These are phyloP conservation scores for Cystobasidiaceae sp. DNA, from an alignment of 1,284 basidiomycete genomes.

Conservation along the genomic window DNA sequence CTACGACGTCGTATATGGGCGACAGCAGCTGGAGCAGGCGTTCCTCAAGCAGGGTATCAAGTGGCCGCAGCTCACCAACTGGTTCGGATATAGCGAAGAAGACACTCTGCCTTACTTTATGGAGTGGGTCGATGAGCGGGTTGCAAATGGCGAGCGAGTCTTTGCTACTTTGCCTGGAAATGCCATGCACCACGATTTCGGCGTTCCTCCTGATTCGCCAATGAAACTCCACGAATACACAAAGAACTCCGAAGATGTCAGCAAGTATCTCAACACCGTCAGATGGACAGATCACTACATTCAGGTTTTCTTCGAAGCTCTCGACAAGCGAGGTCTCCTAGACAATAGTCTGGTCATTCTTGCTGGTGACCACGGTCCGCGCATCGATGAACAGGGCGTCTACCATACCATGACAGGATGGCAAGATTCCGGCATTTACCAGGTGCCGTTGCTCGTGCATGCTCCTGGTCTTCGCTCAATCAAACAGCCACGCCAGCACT, in stretches of 20 bases:
- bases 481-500: background rate
- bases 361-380: background rate
- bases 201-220: too few relatives aligned
- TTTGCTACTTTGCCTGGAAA: background rate
- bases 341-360: slow-evolving; percentile 4
- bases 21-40: background rate
- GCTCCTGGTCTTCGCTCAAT: background rate
- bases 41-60: background rate
- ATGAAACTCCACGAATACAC: background rate
- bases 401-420: too few relatives aligned
- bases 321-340: background rate
- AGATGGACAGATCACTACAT: slow-evolving; percentile 3
- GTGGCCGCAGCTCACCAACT: background rate
- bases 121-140: background rate
- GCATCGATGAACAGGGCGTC: background rate
- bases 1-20: background rate
- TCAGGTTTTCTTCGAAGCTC: background rate
- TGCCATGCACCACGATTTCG: background rate
- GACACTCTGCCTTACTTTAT: background rate
- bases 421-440: background rate
- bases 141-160: background rate
- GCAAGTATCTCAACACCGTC: slow-evolving; percentile 9
- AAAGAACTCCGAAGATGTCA: background rate
- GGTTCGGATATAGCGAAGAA: background rate
- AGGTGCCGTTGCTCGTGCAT: background rate